A percentile compares a stretch with the other conserved stretches of the same genome.
Conservation (phyloP, 192 early-diverging fungal species). For the Dispira parvispora region DNA sequence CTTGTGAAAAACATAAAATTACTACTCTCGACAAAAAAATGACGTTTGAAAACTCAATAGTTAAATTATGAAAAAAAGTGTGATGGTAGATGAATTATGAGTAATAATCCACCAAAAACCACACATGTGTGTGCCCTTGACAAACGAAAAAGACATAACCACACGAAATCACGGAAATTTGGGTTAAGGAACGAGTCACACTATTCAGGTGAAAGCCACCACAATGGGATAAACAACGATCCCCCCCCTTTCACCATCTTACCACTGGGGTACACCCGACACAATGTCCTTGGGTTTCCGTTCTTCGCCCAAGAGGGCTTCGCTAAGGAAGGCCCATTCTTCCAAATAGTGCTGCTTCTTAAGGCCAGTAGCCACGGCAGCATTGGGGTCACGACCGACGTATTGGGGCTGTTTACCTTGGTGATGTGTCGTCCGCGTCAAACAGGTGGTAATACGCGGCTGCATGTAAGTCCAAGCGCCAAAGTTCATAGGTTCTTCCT, state of each 20-base stretch:
- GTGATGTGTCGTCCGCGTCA: conserved; percentile 57
- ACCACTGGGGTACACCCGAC: conserved; percentile 53
- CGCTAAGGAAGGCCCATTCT: conserved; percentile 50
- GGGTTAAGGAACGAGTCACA: no score
- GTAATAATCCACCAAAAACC: no score
- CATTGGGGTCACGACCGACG: conserved; percentile 79
- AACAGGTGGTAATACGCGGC: conserved; percentile 68
- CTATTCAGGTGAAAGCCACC: no score
- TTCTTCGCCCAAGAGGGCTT: conserved; percentile 53
- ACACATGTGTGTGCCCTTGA: no score
- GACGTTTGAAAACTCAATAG: no score
- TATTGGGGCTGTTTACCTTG: conserved; percentile 40
- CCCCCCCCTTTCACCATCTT: background rate
- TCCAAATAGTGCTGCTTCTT: conserved; percentile 88
- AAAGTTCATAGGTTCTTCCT: conserved; percentile 93
- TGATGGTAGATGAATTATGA: no score
- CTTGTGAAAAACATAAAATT: no score
- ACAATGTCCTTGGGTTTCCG: conserved; percentile 48
- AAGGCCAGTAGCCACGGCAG: conserved; percentile 80
- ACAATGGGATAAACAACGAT: background rate
- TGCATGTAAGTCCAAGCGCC: conserved; percentile 81
- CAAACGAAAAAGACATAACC: no score
- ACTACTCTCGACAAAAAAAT: no score
- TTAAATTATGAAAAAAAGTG: no score
- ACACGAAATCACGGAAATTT: no score